Evolutionary conservation across 2,329 filamentous ascomycete species (phyloP).

Genomic region (Calonectria multiphialidica): DNA sequence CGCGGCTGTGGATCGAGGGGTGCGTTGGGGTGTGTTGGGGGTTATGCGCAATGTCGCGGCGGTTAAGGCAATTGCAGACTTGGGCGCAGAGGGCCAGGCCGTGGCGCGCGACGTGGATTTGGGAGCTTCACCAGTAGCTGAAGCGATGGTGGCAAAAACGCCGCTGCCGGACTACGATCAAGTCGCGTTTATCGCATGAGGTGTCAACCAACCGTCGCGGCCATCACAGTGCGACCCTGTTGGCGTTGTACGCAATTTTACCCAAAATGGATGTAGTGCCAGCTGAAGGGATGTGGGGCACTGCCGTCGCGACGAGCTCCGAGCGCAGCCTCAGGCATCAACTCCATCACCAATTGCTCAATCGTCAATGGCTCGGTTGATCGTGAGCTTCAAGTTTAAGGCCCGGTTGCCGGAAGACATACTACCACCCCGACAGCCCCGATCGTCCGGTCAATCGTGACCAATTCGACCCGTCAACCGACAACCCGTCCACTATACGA

Average conservation of each 20-base stretch:
- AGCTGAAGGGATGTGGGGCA: constrained; percentile 34
- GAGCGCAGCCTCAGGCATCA: constrained; percentile 41
- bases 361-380: constrained; percentile 43
- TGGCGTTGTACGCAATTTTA: not conserved
- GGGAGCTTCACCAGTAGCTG: constrained; percentile 12
- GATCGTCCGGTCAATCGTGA: constrained; percentile 33
- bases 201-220: constrained; percentile 41
- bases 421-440: constrained; percentile 32
- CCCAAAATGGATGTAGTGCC: constrained; percentile 23
- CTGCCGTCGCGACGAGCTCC: not conserved
- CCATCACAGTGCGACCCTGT: constrained; percentile 42
- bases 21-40: not conserved
- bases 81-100: not conserved
- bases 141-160: constrained; percentile 24
- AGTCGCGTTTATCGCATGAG: constrained; percentile 40
- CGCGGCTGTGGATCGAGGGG: constrained; percentile 36
- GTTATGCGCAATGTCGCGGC: constrained; percentile 4
- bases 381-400: constrained; percentile 44
- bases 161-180: constrained; percentile 29
- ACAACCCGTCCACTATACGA: constrained; percentile 22
- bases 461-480: constrained; percentile 38
- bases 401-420: constrained; percentile 35
- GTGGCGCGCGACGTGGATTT: constrained; percentile 26
- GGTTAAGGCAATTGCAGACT: constrained; percentile 6
- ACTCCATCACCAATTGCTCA: constrained; percentile 41